Evolutionary conservation across 345 rosid species (phyloP).

Genomic region (Linum tenue): DNA sequence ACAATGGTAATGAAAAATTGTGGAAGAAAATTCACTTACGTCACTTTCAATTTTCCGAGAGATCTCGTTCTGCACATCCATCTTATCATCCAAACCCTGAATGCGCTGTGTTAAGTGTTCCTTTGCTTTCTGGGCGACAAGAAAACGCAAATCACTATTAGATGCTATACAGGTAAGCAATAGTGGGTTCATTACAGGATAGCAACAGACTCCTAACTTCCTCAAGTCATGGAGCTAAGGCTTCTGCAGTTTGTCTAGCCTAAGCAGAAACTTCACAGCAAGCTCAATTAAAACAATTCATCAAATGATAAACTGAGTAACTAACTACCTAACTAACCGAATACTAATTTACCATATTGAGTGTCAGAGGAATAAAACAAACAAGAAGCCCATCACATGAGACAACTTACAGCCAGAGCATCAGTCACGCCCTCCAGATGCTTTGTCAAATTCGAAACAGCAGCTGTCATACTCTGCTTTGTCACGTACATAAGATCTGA

Average conservation of each 20-base stretch:
- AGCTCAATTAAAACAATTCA: no score
- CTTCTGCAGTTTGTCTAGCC: no score
- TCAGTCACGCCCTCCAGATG: conserved; percentile 71
- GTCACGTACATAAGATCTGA: conserved; percentile 86
- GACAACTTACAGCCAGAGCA: conserved; percentile 58
- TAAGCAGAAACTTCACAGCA: no score
- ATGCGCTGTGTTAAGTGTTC: conserved; percentile 74
- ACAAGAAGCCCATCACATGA: no score
- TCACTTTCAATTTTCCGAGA: conserved; percentile 55
- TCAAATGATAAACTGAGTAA: neutral
- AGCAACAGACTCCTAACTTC: neutral
- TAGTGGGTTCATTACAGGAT: neutral
- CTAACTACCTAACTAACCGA: no score
- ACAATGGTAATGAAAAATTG: neutral
- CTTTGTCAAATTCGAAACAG: conserved; percentile 75
- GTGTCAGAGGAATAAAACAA: no score
- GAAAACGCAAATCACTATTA: conserved; percentile 1
- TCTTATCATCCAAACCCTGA: conserved; percentile 62
- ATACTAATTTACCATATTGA: no score
- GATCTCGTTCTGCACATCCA: conserved; percentile 68
- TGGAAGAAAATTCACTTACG: conserved; percentile 27
- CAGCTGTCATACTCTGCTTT: conserved; percentile 59
- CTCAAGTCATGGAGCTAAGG: neutral
- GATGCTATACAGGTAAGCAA: no score
- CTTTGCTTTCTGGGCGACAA: conserved; percentile 57